Percentiles rank a stretch among this genome's conserved stretches.
phyloP scores from a whole-genome alignment of 805 yeast genomes.

The Metschnikowia shivogae region DNA sequence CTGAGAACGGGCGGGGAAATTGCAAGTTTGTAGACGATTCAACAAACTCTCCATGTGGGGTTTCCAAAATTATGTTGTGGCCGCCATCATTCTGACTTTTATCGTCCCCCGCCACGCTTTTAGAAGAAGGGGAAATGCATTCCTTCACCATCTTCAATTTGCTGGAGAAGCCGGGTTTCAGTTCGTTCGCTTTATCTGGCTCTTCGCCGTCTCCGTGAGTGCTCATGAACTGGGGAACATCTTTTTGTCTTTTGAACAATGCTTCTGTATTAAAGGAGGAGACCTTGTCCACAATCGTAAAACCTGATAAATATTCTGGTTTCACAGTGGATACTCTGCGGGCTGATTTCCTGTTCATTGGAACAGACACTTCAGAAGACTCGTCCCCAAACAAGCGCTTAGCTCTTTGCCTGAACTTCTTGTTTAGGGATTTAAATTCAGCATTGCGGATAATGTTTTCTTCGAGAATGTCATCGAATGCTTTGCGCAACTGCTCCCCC shows the following conservation, averaged over 20 bases:
- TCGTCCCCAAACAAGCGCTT: conserved; percentile 10
- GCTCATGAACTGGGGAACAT: background rate
- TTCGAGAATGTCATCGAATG: conserved; percentile 29
- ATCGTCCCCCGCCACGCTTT: background rate
- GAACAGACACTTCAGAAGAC: background rate
- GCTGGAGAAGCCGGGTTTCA: background rate
- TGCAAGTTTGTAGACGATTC: conserved; percentile 5
- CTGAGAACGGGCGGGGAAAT: conserved; percentile 34
- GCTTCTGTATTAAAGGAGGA: conserved; percentile 12
- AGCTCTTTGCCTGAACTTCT: conserved; percentile 1
- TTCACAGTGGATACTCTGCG: conserved; percentile 13
- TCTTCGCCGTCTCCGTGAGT: background rate
- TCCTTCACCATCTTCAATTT: conserved; percentile 1
- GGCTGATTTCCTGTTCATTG: background rate
- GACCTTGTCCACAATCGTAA: conserved; percentile 13
- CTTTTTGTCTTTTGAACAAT: conserved; percentile 4
- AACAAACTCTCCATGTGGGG: conserved; percentile 1
- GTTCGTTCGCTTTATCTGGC: background rate
- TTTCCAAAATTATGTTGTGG: conserved; percentile 1
- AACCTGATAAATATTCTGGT: conserved; percentile 11
- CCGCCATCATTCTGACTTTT: background rate
- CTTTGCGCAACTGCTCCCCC: conserved; percentile 41
- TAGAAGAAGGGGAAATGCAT: background rate
- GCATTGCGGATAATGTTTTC: conserved; percentile 4
- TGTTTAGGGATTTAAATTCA: conserved; percentile 1